Percentiles rank a stretch among this genome's conserved stretches.
Conservation (phyloP, 1,139 yeast species). For the Sugiyamaella novakii region DNA sequence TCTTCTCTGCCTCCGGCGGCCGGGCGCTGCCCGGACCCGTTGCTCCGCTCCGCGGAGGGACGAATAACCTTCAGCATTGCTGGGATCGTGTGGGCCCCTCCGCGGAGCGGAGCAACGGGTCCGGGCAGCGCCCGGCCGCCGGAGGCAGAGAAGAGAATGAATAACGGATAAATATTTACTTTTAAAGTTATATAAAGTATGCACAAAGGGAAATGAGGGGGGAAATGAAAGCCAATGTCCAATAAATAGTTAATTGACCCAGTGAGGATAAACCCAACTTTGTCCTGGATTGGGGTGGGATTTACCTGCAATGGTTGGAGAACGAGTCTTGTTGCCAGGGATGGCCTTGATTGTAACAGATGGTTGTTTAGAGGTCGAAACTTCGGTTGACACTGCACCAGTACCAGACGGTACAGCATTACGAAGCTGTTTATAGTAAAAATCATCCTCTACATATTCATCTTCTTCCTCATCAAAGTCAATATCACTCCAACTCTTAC, state of each 20-base stretch:
- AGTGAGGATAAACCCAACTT: conserved; percentile 14
- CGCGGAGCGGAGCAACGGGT: neutral
- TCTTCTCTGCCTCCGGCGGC: no score
- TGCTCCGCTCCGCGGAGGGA: no score
- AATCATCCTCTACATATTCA: conserved; percentile 9
- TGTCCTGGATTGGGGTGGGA: conserved; percentile 9
- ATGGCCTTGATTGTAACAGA: conserved; percentile 9
- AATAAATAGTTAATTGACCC: conserved; percentile 16
- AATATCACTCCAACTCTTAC: conserved; percentile 42
- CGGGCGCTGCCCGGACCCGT: no score
- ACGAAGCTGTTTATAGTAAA: conserved; percentile 10
- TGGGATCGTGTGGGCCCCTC: neutral
- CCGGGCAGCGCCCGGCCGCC: conserved; percentile 3
- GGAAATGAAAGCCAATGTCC: conserved; percentile 3
- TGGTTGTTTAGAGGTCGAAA: neutral
- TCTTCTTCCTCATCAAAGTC: conserved; percentile 39
- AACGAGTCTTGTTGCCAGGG: conserved; percentile 1
- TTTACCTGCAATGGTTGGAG: conserved; percentile 5
- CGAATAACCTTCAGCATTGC: no score
- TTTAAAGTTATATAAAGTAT: conserved; percentile 13
- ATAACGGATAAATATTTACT: conserved; percentile 8
- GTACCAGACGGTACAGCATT: conserved; percentile 14
- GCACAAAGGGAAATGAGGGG: conserved; percentile 9
- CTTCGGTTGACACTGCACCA: conserved; percentile 1
- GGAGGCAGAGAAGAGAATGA: neutral